Evolutionary conservation across 2,329 filamentous ascomycete species (phyloP).

Genomic region (Penicillium vulpinum): DNA sequence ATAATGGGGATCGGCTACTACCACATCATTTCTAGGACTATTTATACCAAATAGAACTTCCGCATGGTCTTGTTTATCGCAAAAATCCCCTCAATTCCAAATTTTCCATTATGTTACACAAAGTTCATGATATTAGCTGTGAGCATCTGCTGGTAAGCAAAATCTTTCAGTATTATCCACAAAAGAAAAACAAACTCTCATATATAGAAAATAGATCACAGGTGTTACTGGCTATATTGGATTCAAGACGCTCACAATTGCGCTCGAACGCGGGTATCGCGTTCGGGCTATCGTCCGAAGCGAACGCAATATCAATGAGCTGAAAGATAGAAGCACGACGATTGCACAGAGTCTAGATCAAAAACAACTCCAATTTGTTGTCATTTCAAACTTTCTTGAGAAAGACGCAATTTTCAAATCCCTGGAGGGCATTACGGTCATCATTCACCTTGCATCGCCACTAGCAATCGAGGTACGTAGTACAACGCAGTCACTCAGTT

Average conservation of each 20-base stretch:
- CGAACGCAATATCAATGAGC: neutral
- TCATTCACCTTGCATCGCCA: slow-evolving; percentile 1
- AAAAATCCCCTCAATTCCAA: neutral
- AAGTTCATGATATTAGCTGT: neutral
- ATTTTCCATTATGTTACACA: neutral
- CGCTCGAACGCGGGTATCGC: neutral
- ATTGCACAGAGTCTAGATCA: neutral
- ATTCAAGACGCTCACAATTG: neutral
- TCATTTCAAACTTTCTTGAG: neutral
- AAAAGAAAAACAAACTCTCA: neutral
- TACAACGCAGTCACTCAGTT: neutral
- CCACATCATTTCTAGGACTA: neutral
- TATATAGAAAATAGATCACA: slow-evolving; percentile 1
- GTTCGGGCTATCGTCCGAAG: neutral
- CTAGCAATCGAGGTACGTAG: slow-evolving; percentile 3
- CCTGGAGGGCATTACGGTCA: neutral
- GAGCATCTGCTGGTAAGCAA: neutral
- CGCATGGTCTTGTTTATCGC: neutral
- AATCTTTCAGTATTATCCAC: neutral
- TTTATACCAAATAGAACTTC: neutral
- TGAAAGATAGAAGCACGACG: neutral
- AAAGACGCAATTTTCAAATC: neutral
- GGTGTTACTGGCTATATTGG: slow-evolving; percentile 3
- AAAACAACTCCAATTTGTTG: neutral
- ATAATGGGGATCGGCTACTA: neutral